Evolutionary conservation across 225 moss, liverwort and hornwort species (phyloP).

Genomic region (Asterella californica): DNA sequence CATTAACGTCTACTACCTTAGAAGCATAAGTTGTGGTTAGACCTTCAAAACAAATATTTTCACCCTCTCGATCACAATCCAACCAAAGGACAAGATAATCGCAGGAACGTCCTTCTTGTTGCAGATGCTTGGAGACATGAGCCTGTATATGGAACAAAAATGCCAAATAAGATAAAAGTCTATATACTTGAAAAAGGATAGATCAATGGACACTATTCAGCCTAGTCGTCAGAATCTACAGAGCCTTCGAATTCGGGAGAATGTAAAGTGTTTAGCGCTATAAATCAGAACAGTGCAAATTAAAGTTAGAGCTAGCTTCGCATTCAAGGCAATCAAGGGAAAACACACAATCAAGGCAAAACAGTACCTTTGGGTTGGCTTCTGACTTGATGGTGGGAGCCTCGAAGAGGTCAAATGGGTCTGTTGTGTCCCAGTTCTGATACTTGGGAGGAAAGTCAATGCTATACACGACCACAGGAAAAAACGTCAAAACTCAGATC

Average conservation of each 20-base stretch:
- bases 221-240: neutral
- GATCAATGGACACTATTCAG: neutral
- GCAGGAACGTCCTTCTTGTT: constrained; percentile 91
- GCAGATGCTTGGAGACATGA: constrained; percentile 97
- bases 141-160: constrained; percentile 41
- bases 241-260: neutral
- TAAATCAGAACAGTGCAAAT: neutral
- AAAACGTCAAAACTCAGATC: neutral
- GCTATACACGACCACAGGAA: constrained; percentile 35
- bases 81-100: constrained; percentile 95
- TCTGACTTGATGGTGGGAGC: constrained; percentile 92
- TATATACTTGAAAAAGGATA: neutral
- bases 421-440: constrained; percentile 97
- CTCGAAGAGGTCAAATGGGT: constrained; percentile 89
- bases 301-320: neutral
- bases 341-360: neutral
- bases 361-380: constrained; percentile 82
- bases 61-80: constrained; percentile 99
- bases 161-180: neutral
- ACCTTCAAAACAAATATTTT: constrained; percentile 99
- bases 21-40: constrained; percentile 8
- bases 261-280: neutral
- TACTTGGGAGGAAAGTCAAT: constrained; percentile 94
- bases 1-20: neutral
- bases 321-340: neutral